A percentile compares a stretch with the other conserved stretches of the same genome.
Conservation (phyloP, 2,329 filamentous ascomycete species). For the Neofusicoccum laricinum region DNA sequence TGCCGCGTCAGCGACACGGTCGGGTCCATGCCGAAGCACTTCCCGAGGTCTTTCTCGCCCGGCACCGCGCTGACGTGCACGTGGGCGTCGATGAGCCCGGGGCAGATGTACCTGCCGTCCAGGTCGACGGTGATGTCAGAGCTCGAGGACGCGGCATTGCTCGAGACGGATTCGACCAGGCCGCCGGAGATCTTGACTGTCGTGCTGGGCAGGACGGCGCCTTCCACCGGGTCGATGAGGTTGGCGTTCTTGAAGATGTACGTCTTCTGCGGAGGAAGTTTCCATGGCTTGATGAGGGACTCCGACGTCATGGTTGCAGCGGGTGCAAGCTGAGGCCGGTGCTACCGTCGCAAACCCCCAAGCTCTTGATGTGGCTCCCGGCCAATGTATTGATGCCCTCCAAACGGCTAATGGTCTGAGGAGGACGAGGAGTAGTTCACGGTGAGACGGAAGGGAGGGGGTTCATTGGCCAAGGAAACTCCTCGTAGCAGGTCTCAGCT, state of each 20-base stretch:
- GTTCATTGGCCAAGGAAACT: not conserved
- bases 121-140: conserved; percentile 36
- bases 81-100: conserved; percentile 50
- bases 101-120: conserved; percentile 45
- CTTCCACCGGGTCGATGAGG: conserved; percentile 41
- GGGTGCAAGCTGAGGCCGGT: not conserved
- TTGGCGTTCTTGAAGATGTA: conserved; percentile 44
- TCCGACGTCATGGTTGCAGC: not conserved
- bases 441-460: not conserved
- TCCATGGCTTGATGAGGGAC: conserved; percentile 24
- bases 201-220: conserved; percentile 20
- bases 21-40: conserved; percentile 31
- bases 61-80: conserved; percentile 22
- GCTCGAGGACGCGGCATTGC: not conserved
- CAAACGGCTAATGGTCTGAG: not conserved
- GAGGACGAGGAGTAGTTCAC: too few species aligned
- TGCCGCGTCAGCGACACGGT: conserved; percentile 44
- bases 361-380: not conserved
- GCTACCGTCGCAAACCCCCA: not conserved
- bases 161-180: conserved; percentile 12
- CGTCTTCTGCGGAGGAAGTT: conserved; percentile 21
- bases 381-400: not conserved
- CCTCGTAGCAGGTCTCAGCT: not conserved
- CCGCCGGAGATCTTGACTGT: conserved; percentile 20
- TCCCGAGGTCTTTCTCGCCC: conserved; percentile 18